phyloP scores from a whole-genome alignment of 352 stramenopile species.

The Phytopythium delawarense region DNA sequence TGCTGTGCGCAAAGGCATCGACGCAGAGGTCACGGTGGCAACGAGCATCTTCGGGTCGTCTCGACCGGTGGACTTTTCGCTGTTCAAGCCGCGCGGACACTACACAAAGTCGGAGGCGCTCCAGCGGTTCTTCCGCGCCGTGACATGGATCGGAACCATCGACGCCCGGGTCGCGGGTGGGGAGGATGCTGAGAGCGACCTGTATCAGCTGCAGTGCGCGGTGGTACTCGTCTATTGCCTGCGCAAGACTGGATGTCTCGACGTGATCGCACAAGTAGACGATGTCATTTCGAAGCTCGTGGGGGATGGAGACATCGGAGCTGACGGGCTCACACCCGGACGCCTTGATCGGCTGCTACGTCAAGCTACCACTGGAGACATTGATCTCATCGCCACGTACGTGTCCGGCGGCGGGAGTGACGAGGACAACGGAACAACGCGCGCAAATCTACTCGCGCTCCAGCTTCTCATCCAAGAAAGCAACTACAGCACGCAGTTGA shows the following conservation, averaged over 20 bases:
- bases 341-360: conserved; percentile 4
- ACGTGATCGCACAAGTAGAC: conserved; percentile 6
- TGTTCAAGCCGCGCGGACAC: conserved; percentile 22
- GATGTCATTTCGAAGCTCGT: conserved; percentile 14
- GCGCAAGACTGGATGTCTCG: conserved; percentile 5
- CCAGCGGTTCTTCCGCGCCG: conserved; percentile 14
- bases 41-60: conserved; percentile 8
- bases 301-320: conserved; percentile 13
- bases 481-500: conserved; percentile 9
- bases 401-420: neutral
- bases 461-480: conserved; percentile 14
- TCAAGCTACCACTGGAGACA: neutral
- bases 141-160: conserved; percentile 21
- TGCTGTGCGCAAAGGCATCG: conserved; percentile 1
- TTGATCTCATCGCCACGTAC: neutral
- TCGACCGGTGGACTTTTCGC: conserved; percentile 19
- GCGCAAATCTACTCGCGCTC: conserved; percentile 1
- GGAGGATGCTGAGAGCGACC: conserved; percentile 2
- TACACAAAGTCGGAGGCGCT: conserved; percentile 18
- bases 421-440: neutral
- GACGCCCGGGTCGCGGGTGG: conserved; percentile 15
- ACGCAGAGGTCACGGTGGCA: neutral
- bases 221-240: conserved; percentile 14
- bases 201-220: conserved; percentile 16
- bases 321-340: conserved; percentile 12